A percentile compares a stretch with the other conserved stretches of the same genome.
Conservation (phyloP, 2,329 filamentous ascomycete genomes). For the Diaporthe sp. region DNA sequence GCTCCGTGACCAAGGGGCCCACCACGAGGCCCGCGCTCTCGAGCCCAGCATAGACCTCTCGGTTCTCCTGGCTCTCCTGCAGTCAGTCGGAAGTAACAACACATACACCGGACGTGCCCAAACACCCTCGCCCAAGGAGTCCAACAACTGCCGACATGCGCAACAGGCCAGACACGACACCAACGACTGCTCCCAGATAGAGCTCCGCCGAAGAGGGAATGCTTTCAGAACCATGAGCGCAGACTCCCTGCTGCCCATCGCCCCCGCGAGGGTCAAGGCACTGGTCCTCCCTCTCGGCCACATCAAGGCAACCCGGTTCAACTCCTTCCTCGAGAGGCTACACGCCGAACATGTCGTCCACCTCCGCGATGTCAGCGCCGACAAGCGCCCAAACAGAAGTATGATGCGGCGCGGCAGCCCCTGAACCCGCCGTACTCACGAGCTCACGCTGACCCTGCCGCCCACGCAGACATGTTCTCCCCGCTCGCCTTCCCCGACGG, state of each 20-base stretch:
- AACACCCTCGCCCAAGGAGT: conserved; percentile 4
- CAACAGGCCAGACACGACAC: conserved; percentile 14
- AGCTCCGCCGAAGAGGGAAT: conserved; percentile 38
- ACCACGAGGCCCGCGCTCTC: conserved; percentile 34
- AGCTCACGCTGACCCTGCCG: conserved; percentile 38
- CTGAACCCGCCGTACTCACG: conserved; percentile 33
- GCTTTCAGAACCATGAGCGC: conserved; percentile 74
- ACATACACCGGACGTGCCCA: conserved; percentile 17
- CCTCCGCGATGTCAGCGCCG: conserved; percentile 87
- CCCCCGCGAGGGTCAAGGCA: conserved; percentile 90
- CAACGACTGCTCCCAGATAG: conserved; percentile 25
- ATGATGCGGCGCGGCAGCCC: conserved; percentile 53
- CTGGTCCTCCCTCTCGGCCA: conserved; percentile 88
- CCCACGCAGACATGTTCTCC: conserved; percentile 85
- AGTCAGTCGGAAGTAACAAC: not conserved
- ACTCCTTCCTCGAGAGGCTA: conserved; percentile 82
- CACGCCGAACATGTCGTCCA: conserved; percentile 85
- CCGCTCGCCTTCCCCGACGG: conserved; percentile 89
- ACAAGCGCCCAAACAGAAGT: conserved; percentile 89
- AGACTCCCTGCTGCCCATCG: conserved; percentile 91
- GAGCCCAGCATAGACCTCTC: conserved; percentile 13
- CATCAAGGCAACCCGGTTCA: conserved; percentile 86
- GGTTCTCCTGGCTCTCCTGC: conserved; percentile 4
- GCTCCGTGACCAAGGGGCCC: conserved; percentile 30
- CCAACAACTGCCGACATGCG: conserved; percentile 30